Base-by-base conservation (phyloP, 345 rosid genomes). In the Eutrema heterophyllum region DNA sequence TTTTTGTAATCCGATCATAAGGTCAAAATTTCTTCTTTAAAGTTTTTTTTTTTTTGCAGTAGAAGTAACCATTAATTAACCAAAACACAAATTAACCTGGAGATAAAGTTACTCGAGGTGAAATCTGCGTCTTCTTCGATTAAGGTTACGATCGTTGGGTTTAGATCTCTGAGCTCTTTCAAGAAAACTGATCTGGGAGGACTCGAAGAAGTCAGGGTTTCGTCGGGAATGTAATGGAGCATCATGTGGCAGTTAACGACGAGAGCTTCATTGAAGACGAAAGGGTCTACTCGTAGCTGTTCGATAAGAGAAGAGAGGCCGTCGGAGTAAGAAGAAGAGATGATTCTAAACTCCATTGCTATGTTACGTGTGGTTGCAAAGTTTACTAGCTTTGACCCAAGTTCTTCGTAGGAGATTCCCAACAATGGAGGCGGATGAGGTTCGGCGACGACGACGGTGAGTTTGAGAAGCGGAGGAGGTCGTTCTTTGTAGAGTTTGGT, bases 51-150 rank as follows among this genome's bases (percentile, higher is more conserved):
- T n/a, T 27, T 27, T 32, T 29, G n/a, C 11, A 29, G 27, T n/a
- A 29, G 7, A 53, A 29, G 7, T 29, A 53, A 13, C 11, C 14
- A 53, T 29, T 12, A 9, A 9, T 38, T 38, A 13, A 3, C 8
- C 16, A 29, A 13, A 53, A 53, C 32, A 56, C n/a, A 9, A 56
- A n/a, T n/a, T n/a, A n/a, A 56, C 62, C 62, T 85, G 7, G 81
- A 65, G 40, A 84, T 87, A 30, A 94, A 71, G 60, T 85, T 81
- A 40, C 49, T 88, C 1, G 93, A 82, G 10, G 95, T 89, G 18
- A 94, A 81, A 74, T 91, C 96, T 8, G 86, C 91, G 64, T 91
- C 96, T 75, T 94, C 98, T 33, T 94, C 98, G 24, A 87, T 88
- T 51, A 94, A 12, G 5, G 93, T 68, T 46, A 88, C 86, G 5